phyloP scores from a whole-genome alignment of 805 yeast genomes.

The Cyberlindnera subsufficiens region DNA sequence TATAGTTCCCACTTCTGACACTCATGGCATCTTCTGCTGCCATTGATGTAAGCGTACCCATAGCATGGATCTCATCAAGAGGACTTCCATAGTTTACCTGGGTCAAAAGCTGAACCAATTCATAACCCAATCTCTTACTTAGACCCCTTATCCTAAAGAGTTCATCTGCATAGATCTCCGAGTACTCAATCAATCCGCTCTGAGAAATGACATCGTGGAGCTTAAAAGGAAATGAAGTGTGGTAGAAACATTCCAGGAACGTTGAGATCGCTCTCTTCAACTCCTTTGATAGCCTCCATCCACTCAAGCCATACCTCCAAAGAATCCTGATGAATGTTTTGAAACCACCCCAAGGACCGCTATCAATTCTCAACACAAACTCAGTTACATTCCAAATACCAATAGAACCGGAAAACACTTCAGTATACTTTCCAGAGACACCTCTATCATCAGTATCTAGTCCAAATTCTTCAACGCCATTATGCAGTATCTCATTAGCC shows the following conservation, averaged over 20 bases:
- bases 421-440: constrained; percentile 3
- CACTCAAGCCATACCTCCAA: constrained; percentile 27
- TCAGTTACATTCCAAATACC: constrained; percentile 35
- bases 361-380: constrained; percentile 15
- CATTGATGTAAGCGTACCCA: constrained; percentile 35
- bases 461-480: constrained; percentile 33
- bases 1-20: constrained; percentile 40
- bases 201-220: constrained; percentile 1
- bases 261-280: constrained; percentile 17
- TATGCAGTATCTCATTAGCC: constrained; percentile 31
- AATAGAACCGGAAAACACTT: constrained; percentile 13
- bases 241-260: constrained; percentile 27
- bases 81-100: constrained; percentile 40
- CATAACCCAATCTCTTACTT: constrained; percentile 6
- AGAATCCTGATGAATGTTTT: constrained; percentile 16
- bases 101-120: constrained; percentile 34
- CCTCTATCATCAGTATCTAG: constrained; percentile 18
- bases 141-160: neutral
- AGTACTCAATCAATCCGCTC: constrained; percentile 20
- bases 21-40: constrained; percentile 30
- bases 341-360: neutral
- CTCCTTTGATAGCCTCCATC: constrained; percentile 17
- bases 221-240: constrained; percentile 33
- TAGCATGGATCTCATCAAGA: constrained; percentile 34
- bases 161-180: neutral